Evolutionary conservation across 345 rosid species (phyloP).

Genomic region (Gossypium thurberi): DNA sequence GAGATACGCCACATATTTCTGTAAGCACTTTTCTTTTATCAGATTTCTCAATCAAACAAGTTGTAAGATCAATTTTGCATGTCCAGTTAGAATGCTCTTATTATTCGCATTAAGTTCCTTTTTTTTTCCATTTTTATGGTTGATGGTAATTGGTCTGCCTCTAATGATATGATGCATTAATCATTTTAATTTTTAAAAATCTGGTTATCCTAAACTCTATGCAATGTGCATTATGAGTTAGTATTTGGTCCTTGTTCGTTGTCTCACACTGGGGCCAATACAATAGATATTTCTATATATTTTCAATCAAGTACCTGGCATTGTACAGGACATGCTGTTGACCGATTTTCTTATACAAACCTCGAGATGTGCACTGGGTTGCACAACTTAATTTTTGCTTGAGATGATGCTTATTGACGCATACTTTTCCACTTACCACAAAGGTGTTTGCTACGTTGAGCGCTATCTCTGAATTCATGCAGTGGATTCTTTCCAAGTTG

Average conservation of each 20-base stretch:
- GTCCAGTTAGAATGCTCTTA: background rate
- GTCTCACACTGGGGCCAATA: background rate
- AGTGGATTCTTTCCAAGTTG: slow-evolving; percentile 79
- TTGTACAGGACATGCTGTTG: background rate
- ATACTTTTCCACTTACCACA: slow-evolving; percentile 8
- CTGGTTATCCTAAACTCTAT: background rate
- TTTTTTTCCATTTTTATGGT: background rate
- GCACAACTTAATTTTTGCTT: background rate
- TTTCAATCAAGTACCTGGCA: background rate
- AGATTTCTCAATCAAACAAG: background rate
- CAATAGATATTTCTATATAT: background rate
- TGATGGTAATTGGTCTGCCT: no score
- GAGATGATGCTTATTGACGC: slow-evolving; percentile 7
- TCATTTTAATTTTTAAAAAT: no score
- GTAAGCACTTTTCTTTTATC: slow-evolving; percentile 38
- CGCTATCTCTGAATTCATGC: slow-evolving; percentile 87
- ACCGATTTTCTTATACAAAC: background rate
- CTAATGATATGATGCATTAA: no score
- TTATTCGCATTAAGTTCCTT: no score
- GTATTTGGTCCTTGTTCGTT: background rate
- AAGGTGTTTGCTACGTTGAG: slow-evolving; percentile 90
- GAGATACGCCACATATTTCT: slow-evolving; percentile 78
- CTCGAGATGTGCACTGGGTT: background rate
- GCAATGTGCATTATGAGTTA: background rate
- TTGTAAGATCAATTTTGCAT: background rate